Percentiles rank a stretch among this genome's conserved stretches.
Conservation (phyloP, 257 asterid species). For the Scutellaria minor region DNA sequence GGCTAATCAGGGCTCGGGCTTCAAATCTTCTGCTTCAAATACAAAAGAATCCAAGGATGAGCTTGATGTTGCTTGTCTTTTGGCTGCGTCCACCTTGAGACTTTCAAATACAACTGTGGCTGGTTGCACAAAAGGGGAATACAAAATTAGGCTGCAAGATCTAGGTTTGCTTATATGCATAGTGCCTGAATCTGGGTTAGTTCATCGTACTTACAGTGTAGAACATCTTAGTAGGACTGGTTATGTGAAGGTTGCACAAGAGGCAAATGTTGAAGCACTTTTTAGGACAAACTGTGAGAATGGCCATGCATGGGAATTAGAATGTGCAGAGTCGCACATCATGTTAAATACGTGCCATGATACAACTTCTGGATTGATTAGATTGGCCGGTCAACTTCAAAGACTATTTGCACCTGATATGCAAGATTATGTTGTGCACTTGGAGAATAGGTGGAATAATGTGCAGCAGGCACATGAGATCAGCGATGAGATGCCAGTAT, state of each 20-base stretch:
- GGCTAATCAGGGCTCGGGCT: constrained; percentile 36
- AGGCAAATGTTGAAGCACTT: constrained; percentile 69
- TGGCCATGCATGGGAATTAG: constrained; percentile 82
- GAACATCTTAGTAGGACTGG: constrained; percentile 73
- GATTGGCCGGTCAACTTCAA: constrained; percentile 82
- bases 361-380: constrained; percentile 70
- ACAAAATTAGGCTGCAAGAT: constrained; percentile 72
- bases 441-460: constrained; percentile 94
- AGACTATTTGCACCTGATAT: constrained; percentile 85
- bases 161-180: constrained; percentile 80
- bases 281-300: constrained; percentile 60
- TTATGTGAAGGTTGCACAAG: constrained; percentile 90
- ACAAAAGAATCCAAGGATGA: constrained; percentile 44
- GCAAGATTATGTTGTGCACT: constrained; percentile 81
- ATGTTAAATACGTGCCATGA: constrained; percentile 79
- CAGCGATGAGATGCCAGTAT: constrained; percentile 42
- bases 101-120: constrained; percentile 54
- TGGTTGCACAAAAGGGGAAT: constrained; percentile 53
- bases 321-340: constrained; percentile 70
- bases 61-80: constrained; percentile 66
- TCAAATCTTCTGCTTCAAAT: constrained; percentile 40
- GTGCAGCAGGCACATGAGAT: constrained; percentile 59
- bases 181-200: constrained; percentile 46
- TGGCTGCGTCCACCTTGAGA: constrained; percentile 88
- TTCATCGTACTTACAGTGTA: constrained; percentile 54